Percentiles rank a stretch among this genome's conserved stretches.
phyloP scores from a whole-genome alignment of 2,329 filamentous ascomycete species.

The Cladobotryum mycophilum region DNA sequence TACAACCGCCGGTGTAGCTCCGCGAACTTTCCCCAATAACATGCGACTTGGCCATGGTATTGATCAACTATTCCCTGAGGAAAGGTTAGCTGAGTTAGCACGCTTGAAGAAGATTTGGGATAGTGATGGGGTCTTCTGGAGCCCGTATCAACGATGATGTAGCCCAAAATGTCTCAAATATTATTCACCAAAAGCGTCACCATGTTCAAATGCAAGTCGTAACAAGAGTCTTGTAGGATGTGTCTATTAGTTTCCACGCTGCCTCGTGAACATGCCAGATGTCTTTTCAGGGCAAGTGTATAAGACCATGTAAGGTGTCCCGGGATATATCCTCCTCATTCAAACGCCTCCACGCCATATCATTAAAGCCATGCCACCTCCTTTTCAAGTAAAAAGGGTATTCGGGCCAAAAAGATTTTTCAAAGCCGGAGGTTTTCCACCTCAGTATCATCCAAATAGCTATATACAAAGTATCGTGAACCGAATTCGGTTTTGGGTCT shows the following conservation, averaged over 20 bases:
- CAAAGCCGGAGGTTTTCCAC: too few relatives aligned
- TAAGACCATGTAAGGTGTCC: background rate
- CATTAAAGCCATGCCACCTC: too few relatives aligned
- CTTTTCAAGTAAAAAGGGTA: too few relatives aligned
- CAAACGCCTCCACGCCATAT: too few relatives aligned
- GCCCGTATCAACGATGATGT: conserved; percentile 13
- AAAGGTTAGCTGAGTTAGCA: conserved; percentile 14
- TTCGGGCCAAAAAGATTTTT: too few relatives aligned
- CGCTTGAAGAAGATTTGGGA: conserved; percentile 21
- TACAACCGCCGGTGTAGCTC: conserved; percentile 1
- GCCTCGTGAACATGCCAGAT: background rate
- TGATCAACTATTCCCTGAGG: conserved; percentile 15
- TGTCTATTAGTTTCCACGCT: background rate
- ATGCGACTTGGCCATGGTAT: conserved; percentile 16
- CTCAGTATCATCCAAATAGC: too few relatives aligned
- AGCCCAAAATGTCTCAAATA: background rate
- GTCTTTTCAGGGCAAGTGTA: background rate
- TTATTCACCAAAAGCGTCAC: too few relatives aligned
- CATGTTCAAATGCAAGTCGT: too few relatives aligned
- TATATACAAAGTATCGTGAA: too few relatives aligned
- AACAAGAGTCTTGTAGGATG: background rate
- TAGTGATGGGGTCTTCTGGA: conserved; percentile 21
- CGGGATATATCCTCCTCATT: background rate
- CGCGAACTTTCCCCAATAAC: conserved; percentile 17
- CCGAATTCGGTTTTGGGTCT: too few relatives aligned